Conservation (phyloP, 2,329 filamentous ascomycete genomes). For the Lojkania enalia region DNA sequence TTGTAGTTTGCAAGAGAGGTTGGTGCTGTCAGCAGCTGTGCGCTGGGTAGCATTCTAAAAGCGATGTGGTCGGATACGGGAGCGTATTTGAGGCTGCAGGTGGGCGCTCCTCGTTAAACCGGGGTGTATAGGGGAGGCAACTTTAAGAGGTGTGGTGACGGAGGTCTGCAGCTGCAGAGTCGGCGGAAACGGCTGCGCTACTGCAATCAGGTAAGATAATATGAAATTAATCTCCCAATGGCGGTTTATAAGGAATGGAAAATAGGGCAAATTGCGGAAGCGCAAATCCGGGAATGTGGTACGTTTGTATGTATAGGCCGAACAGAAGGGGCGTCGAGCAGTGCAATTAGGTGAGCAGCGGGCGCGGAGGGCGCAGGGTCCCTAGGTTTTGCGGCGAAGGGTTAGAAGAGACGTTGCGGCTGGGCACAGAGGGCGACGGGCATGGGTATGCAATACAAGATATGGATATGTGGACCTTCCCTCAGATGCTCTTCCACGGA, state of each 20-base stretch:
- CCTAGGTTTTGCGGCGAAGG: too few relatives aligned
- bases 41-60: slow-evolving; percentile 37
- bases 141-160: slow-evolving; percentile 23
- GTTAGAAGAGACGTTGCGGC: too few relatives aligned
- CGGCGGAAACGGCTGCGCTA: slow-evolving; percentile 35
- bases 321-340: slow-evolving; percentile 28
- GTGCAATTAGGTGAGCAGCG: slow-evolving; percentile 26
- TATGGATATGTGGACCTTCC: slow-evolving; percentile 15
- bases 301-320: slow-evolving; percentile 19
- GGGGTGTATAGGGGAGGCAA: slow-evolving; percentile 23
- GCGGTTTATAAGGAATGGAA: slow-evolving; percentile 22
- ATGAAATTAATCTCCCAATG: slow-evolving; percentile 29
- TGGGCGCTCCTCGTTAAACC: slow-evolving; percentile 23
- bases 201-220: slow-evolving; percentile 33
- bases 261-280: slow-evolving; percentile 15
- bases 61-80: slow-evolving; percentile 23
- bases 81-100: slow-evolving; percentile 29
- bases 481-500: slow-evolving; percentile 15
- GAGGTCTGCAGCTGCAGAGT: slow-evolving; percentile 28
- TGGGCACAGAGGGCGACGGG: slow-evolving; percentile 20
- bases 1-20: slow-evolving; percentile 29
- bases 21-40: slow-evolving; percentile 33
- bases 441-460: slow-evolving; percentile 20
- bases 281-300: slow-evolving; percentile 25
- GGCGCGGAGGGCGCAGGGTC: slow-evolving; percentile 18